A percentile compares a stretch with the other conserved stretches of the same genome.
Evolutionary conservation across 2,329 filamentous ascomycete species (phyloP).

Genomic region (Neoscytalidium dimidiatum): DNA sequence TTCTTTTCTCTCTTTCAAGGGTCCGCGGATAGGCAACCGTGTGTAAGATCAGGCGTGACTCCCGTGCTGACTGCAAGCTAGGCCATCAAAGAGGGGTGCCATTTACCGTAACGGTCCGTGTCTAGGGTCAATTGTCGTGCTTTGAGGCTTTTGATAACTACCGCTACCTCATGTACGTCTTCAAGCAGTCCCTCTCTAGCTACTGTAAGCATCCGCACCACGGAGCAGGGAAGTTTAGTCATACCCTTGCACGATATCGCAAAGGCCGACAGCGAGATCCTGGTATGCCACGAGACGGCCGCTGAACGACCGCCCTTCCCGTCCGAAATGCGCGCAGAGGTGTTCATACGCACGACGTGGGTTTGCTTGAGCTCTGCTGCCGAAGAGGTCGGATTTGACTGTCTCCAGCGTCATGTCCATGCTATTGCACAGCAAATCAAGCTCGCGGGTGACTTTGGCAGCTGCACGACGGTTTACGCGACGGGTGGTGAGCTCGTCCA

Average conservation of each 20-base stretch:
- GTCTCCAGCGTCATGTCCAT: conserved; percentile 12
- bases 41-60: not conserved
- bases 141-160: not conserved
- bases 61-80: not conserved
- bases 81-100: no score
- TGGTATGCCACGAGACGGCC: conserved; percentile 15
- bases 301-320: conserved; percentile 4
- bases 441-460: conserved; percentile 22
- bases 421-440: conserved; percentile 18
- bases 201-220: not conserved
- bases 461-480: conserved; percentile 34
- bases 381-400: conserved; percentile 6
- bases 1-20: not conserved
- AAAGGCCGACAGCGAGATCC: conserved; percentile 6
- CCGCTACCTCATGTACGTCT: not conserved
- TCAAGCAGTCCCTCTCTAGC: conserved; percentile 1
- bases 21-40: not conserved
- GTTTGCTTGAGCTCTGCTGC: not conserved
- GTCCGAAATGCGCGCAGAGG: not conserved
- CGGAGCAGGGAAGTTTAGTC: not conserved
- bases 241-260: conserved; percentile 11
- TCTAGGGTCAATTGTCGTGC: conserved; percentile 1
- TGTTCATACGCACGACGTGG: conserved; percentile 6
- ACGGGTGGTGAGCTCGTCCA: conserved; percentile 48
- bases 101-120: not conserved